Conservation (phyloP, 108 stramenopile genomes). For the Aurantiochytrium sp. region DNA sequence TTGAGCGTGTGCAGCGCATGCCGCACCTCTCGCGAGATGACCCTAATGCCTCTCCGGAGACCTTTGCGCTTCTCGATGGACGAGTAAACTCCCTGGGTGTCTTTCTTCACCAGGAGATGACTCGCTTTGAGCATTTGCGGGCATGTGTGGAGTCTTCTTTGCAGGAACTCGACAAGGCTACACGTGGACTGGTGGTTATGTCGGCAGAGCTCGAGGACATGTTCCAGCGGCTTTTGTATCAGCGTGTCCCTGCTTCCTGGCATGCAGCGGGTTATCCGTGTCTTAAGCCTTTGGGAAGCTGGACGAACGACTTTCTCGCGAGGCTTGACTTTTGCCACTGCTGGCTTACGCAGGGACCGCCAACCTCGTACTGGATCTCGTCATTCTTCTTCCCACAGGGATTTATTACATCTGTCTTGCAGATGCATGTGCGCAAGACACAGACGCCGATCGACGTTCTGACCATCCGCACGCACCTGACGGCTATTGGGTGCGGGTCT, state of each 20-base stretch:
- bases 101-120: constrained; percentile 44
- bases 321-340: constrained; percentile 30
- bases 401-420: constrained; percentile 49
- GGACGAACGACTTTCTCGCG: constrained; percentile 43
- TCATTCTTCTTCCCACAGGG: constrained; percentile 60
- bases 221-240: constrained; percentile 46
- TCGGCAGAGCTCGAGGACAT: constrained; percentile 45
- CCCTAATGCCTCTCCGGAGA: constrained; percentile 21
- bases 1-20: constrained; percentile 29
- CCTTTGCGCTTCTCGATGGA: constrained; percentile 38
- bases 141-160: constrained; percentile 33
- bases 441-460: constrained; percentile 46
- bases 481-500: neutral
- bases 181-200: constrained; percentile 48
- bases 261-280: constrained; percentile 51
- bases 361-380: constrained; percentile 41
- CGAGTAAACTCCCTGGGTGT: constrained; percentile 46
- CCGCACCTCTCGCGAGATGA: constrained; percentile 23
- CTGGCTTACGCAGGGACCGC: constrained; percentile 43
- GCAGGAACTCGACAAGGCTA: constrained; percentile 39
- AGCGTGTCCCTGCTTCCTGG: constrained; percentile 42
- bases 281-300: constrained; percentile 43
- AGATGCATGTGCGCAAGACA: constrained; percentile 41
- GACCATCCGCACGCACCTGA: constrained; percentile 27
- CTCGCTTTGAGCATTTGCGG: constrained; percentile 43